phyloP scores from a whole-genome alignment of 2,329 filamentous ascomycete species.

The Gaeumannomyces tritici region DNA sequence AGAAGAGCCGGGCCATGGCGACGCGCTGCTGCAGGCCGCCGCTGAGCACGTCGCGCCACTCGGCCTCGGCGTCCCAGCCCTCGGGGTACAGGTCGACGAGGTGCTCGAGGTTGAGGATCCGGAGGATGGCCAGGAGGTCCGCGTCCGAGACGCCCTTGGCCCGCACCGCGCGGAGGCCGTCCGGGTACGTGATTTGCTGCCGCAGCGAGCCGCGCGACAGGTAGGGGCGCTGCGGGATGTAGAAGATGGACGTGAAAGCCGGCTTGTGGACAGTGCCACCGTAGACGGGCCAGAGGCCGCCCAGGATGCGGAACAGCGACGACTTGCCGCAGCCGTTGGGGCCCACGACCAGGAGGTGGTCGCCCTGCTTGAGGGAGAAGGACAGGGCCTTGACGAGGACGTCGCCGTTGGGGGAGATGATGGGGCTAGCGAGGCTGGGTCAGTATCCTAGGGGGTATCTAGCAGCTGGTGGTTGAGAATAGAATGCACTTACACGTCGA shows the following conservation, averaged over 20 bases:
- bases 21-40: conserved; percentile 91
- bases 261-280: conserved; percentile 90
- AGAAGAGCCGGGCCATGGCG: conserved; percentile 92
- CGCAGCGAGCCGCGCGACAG: conserved; percentile 84
- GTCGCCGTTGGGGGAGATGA: conserved; percentile 94
- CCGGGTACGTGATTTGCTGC: conserved; percentile 95
- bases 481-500: conserved; percentile 52
- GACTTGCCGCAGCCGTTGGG: conserved; percentile 98
- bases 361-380: conserved; percentile 76
- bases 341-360: conserved; percentile 89
- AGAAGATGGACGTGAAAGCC: conserved; percentile 88
- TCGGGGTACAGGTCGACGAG: conserved; percentile 67
- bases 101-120: conserved; percentile 71
- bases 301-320: conserved; percentile 89
- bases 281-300: conserved; percentile 95
- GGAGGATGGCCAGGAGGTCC: conserved; percentile 69
- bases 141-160: conserved; percentile 72
- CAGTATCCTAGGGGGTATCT: conserved; percentile 10
- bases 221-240: conserved; percentile 94
- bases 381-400: conserved; percentile 78
- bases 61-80: conserved; percentile 88
- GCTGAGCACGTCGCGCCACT: conserved; percentile 92
- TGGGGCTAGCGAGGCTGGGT: conserved; percentile 46
- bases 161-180: conserved; percentile 79
- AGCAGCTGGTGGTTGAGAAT: background rate